Base-by-base conservation (phyloP, 345 rosid genomes). In the Eucalyptus viminalis region DNA sequence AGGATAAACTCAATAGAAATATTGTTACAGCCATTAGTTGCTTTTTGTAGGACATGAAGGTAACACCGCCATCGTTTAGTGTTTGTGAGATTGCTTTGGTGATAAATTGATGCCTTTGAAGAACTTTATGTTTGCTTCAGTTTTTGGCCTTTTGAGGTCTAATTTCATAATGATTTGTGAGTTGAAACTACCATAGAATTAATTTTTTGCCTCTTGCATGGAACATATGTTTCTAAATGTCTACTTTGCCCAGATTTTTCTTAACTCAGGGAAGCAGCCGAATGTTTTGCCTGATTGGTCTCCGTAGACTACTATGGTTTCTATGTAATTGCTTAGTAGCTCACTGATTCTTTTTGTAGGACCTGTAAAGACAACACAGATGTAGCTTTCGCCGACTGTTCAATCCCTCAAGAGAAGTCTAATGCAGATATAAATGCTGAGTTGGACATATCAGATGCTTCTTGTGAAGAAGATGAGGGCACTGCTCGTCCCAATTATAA, bases 391-490 rank as follows among this genome's bases (percentile, higher is more conserved):
- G 95, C 99, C 89, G 96, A 94, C 92, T 98, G 99, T 93, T 94
- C 97, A 90, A 92, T 90, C 86, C 88, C 94, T 81, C 99, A 98
- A 95, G 99, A 98, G 95, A 98, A 94, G 94, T 95, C 98, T 88
- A 96, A 96, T 92, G 97, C 93, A 88, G 99, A 98, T 80, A 98
- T 98, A 89, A 98, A 98, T 90, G 95, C 93, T 14, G 99, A 98
- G 94, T 93, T 98, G 94, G 99, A 98, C 89, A 87, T 98, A 93
- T 95, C 99, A 87, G 96, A 97, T 90, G 95, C 91, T 40, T 88
- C 91, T 88, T 34, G 91, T 80, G 99, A 97, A 88, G 99, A 97
- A 92, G 99, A 96, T 88, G 96, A 92, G 87, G 93, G 88, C 90
- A 95, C 95, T 93, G 90, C 92, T 87, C 92, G 87, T 90, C 88